Percentiles rank a stretch among this genome's conserved stretches.
phyloP scores from a whole-genome alignment of 352 stramenopile genomes.

The Phytophthora hybrid region DNA sequence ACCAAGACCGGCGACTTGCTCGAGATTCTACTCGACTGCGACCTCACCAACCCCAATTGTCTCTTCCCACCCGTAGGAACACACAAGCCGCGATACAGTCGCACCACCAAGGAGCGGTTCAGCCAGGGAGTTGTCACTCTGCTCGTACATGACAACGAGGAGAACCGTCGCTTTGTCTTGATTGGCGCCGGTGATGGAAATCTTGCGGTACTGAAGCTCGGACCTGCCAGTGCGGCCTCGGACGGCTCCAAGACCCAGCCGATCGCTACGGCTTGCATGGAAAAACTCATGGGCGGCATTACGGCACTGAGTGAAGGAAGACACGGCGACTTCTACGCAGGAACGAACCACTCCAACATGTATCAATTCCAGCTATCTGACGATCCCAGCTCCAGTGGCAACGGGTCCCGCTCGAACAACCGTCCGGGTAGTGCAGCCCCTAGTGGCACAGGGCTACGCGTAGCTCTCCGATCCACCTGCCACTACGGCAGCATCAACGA shows the following conservation, averaged over 20 bases:
- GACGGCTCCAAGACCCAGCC: conserved; percentile 48
- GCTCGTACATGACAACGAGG: conserved; percentile 91
- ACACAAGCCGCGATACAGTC: conserved; percentile 89
- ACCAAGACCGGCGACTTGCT: conserved; percentile 97
- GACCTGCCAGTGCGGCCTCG: conserved; percentile 56
- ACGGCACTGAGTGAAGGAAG: conserved; percentile 91
- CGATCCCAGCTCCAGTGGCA: conserved; percentile 19
- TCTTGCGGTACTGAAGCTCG: conserved; percentile 62
- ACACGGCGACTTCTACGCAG: conserved; percentile 90
- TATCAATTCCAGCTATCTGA: conserved; percentile 88
- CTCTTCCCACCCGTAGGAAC: conserved; percentile 78
- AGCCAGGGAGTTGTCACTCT: conserved; percentile 91
- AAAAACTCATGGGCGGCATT: conserved; percentile 91
- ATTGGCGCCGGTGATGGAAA: conserved; percentile 93
- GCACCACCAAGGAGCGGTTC: conserved; percentile 93
- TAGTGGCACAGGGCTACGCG: conserved; percentile 36
- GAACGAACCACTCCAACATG: conserved; percentile 95
- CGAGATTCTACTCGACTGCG: conserved; percentile 94
- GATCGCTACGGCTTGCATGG: conserved; percentile 71
- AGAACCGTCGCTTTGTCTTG: conserved; percentile 87
- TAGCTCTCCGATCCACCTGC: conserved; percentile 89
- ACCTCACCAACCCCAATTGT: conserved; percentile 92
- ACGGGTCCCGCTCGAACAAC: conserved; percentile 28
- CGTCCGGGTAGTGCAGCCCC: conserved; percentile 22
- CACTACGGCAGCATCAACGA: conserved; percentile 94